phyloP scores from a whole-genome alignment of 2,329 filamentous ascomycete species.

The Nectriaceae sp. region DNA sequence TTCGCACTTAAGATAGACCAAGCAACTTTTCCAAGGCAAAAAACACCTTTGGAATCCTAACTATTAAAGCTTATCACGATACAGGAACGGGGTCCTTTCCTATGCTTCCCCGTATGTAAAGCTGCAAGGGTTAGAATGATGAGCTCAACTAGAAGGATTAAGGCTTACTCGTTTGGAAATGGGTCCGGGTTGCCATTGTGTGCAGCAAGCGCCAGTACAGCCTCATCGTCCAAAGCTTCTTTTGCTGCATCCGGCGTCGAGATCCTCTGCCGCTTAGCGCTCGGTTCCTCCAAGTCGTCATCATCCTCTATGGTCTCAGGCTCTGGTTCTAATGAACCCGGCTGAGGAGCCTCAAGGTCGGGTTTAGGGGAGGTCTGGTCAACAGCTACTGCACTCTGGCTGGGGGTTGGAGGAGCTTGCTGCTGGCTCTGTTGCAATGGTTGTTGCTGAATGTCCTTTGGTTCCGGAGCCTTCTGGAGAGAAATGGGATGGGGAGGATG shows the following conservation, averaged over 20 bases:
- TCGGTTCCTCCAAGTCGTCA: slow-evolving; percentile 36
- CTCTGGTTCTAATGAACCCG: not conserved
- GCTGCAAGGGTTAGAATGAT: slow-evolving; percentile 20
- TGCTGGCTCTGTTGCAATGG: slow-evolving; percentile 10
- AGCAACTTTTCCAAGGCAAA: too few species aligned
- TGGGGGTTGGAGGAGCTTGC: slow-evolving; percentile 2
- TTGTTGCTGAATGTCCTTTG: slow-evolving; percentile 13
- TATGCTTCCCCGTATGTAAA: slow-evolving; percentile 46
- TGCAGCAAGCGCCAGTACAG: slow-evolving; percentile 49
- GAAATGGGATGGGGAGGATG: slow-evolving; percentile 24
- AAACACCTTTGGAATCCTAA: too few species aligned
- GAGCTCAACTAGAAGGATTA: not conserved
- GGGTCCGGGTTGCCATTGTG: slow-evolving; percentile 42
- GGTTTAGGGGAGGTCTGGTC: not conserved
- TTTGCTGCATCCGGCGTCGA: slow-evolving; percentile 31
- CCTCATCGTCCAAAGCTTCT: slow-evolving; percentile 48
- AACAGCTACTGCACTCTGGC: not conserved
- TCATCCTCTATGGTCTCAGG: slow-evolving; percentile 23
- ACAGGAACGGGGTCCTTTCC: too few species aligned
- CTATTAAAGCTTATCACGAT: too few species aligned
- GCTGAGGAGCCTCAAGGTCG: slow-evolving; percentile 9
- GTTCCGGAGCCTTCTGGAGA: slow-evolving; percentile 4
- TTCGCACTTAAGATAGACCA: too few species aligned
- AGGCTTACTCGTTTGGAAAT: slow-evolving; percentile 45
- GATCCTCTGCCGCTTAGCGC: slow-evolving; percentile 43